These are phyloP conservation scores for Pharus latifolius DNA, from an alignment of 176 grass and related monocot species.

Conservation along the genomic window DNA sequence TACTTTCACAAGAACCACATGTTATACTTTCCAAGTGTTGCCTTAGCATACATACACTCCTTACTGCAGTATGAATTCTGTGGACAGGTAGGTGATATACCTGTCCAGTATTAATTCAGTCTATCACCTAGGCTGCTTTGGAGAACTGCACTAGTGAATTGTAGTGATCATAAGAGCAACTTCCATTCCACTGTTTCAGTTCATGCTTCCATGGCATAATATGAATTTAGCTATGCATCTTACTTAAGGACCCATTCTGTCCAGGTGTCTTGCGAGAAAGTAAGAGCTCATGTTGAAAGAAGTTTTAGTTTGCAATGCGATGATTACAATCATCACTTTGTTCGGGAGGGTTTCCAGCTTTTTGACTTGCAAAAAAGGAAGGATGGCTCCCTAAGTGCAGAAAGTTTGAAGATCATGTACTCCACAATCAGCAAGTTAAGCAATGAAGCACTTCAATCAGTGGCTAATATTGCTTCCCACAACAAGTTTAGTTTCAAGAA, in stretches of 20 bases:
- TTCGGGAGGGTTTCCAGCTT: constrained; percentile 7
- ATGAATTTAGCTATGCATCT: background rate
- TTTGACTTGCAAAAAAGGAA: too few relatives aligned
- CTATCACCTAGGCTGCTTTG: too few relatives aligned
- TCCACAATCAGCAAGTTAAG: constrained; percentile 15
- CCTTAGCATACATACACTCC: background rate
- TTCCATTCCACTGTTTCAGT: background rate
- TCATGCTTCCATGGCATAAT: background rate
- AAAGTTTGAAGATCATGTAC: constrained; percentile 14
- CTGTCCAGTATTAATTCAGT: too few relatives aligned
- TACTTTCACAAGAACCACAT: background rate
- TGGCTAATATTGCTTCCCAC: background rate
- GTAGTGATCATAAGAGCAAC: background rate
- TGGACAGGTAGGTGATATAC: background rate
- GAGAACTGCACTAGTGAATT: too few relatives aligned
- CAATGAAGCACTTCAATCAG: constrained; percentile 20
- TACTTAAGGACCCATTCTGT: background rate
- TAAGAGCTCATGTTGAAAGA: background rate
- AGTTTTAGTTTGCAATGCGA: background rate
- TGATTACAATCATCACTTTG: constrained; percentile 9
- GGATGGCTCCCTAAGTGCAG: background rate
- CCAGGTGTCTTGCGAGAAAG: constrained; percentile 17
- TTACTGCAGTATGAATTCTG: background rate
- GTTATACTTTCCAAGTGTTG: background rate
- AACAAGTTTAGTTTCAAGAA: background rate